Conservation (phyloP, 2,329 filamentous ascomycete genomes). For the Claviceps cyperi region DNA sequence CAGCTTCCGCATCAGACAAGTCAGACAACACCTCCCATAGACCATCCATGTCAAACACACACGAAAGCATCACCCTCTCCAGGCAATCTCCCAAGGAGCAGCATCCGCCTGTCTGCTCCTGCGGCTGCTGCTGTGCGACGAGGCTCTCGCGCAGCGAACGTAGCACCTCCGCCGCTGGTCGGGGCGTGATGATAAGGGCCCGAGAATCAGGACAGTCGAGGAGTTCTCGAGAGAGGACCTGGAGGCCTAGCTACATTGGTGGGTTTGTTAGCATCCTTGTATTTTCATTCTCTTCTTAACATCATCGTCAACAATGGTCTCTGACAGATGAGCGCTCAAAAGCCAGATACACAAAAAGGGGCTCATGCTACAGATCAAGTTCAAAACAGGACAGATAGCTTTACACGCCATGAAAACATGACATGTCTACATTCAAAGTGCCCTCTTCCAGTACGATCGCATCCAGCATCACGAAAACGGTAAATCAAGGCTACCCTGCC, state of each 20-base stretch:
- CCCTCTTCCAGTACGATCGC: no score
- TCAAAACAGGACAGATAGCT: no score
- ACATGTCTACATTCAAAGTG: no score
- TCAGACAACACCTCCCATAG: constrained; percentile 42
- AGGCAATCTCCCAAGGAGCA: constrained; percentile 19
- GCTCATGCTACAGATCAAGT: no score
- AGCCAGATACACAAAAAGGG: no score
- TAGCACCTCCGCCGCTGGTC: constrained; percentile 26
- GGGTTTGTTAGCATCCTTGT: not conserved
- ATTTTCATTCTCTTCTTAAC: not conserved
- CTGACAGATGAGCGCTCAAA: no score
- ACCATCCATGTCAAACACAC: constrained; percentile 45
- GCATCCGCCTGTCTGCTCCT: constrained; percentile 8
- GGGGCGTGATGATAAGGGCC: constrained; percentile 35
- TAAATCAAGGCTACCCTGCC: no score
- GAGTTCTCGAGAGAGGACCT: constrained; percentile 29
- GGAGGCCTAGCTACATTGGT: constrained; percentile 28
- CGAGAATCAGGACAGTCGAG: constrained; percentile 11
- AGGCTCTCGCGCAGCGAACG: constrained; percentile 27
- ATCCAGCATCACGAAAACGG: no score
- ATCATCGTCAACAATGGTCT: no score
- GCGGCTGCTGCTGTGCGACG: constrained; percentile 14
- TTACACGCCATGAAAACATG: no score
- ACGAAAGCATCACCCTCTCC: constrained; percentile 36
- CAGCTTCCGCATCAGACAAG: constrained; percentile 12